Conservation (phyloP, 176 grass and related monocot species). For the Calamus simplicifolius region DNA sequence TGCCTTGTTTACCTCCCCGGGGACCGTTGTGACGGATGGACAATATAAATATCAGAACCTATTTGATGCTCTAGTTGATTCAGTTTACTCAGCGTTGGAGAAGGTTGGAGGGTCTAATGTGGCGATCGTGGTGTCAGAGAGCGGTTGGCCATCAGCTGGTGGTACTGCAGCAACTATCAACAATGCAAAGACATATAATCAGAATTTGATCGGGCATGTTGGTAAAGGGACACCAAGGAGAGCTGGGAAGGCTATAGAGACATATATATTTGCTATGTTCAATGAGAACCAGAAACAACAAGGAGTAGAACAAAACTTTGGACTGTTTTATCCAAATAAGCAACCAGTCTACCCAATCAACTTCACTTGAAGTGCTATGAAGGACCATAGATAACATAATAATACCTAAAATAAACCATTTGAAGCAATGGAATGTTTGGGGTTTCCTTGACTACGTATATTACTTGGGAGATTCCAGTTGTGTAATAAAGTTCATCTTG, state of each 20-base stretch:
- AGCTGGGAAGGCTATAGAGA: constrained; percentile 22
- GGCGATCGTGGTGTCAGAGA: constrained; percentile 51
- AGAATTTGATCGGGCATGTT: constrained; percentile 54
- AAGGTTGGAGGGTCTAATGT: constrained; percentile 12
- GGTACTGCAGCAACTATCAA: constrained; percentile 20
- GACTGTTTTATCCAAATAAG: constrained; percentile 44
- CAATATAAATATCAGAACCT: constrained; percentile 42
- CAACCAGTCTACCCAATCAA: constrained; percentile 33
- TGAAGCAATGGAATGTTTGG: too few species aligned
- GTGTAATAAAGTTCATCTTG: too few species aligned
- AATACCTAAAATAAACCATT: too few species aligned
- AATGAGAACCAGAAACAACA: constrained; percentile 49
- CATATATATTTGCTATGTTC: constrained; percentile 82
- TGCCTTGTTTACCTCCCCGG: constrained; percentile 37
- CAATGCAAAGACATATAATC: constrained; percentile 59
- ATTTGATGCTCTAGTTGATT: constrained; percentile 49
- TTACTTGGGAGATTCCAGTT: too few species aligned
- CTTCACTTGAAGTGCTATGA: constrained; percentile 8
- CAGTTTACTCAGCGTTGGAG: constrained; percentile 42
- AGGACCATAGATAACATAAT: too few species aligned
- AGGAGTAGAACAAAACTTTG: constrained; percentile 39
- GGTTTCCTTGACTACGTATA: too few species aligned
- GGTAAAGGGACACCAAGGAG: constrained; percentile 45
- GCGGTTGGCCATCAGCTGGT: constrained; percentile 61
- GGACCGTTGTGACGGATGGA: constrained; percentile 26